Base-by-base conservation (phyloP, 192 early-diverging fungal species). In the Entomortierella lignicola region DNA sequence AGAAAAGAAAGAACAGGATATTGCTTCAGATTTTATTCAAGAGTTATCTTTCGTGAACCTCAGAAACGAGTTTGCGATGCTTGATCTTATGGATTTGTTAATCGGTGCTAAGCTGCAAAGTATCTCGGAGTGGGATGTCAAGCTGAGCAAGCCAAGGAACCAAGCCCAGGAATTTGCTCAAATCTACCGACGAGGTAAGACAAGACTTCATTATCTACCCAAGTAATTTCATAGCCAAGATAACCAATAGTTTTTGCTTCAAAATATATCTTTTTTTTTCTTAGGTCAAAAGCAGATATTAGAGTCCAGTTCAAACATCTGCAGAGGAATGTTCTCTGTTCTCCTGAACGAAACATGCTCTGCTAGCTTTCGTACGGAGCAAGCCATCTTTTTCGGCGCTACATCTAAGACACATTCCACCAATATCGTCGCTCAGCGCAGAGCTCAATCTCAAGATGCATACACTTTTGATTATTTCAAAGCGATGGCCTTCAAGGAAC, bases 61-160 rank as follows among this genome's bases (percentile, higher is more conserved):
- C 57, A 77, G 89, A 15, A 91, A 90, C 52, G 91, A 92, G 63
- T 67, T 90, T 26, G 80, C 86, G 8, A 89, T 90, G 67, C 60
- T 84, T 30, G 62, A 82, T 21, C 58, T 87, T 48, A 67, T 90
- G 37, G 61, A 61, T n/a, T 57, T 77, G 30, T 60, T 91, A 29
- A 56, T 91, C 27, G 30, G 74, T 32, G 69, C 63, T 12, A 89
- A 87, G 55, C 41, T 86, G 41, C 51, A 54, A 2, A 73, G 63
- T 0, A 43, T 60, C 0, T 21, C 85, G 31, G 59, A 67, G 31
- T 57, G 37, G 29, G 52, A 56, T 0, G 71, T 30, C 1, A 48
- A 66, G 12, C 34, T 69, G 18, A 39, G 39, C 27, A 31, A 34
- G 4, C 65, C 68, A 8, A 29, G 54, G 12, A 79, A 74, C 7